A percentile compares a stretch with the other conserved stretches of the same genome.
Conservation (phyloP, 2,329 filamentous ascomycete species). For the Ophiognomonia clavigignenti-juglandacearum region DNA sequence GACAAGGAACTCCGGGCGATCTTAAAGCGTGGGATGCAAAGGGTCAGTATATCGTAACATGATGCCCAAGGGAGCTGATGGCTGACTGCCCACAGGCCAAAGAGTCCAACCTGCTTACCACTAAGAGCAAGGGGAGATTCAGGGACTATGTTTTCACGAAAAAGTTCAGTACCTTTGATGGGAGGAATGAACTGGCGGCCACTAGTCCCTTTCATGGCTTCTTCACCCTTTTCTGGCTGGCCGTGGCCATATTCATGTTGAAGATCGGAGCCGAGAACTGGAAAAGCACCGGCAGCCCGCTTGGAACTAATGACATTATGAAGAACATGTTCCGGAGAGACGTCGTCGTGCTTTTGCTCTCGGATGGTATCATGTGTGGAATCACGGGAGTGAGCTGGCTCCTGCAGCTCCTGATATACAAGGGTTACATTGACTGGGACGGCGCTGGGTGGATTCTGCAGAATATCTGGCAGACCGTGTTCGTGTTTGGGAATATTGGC, state of each 20-base stretch:
- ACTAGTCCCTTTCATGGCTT: slow-evolving; percentile 74
- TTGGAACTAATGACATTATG: slow-evolving; percentile 69
- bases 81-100: slow-evolving; percentile 16
- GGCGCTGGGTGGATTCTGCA: slow-evolving; percentile 68
- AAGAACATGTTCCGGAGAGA: slow-evolving; percentile 57
- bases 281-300: slow-evolving; percentile 59
- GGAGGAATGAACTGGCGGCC: slow-evolving; percentile 59
- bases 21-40: slow-evolving; percentile 26
- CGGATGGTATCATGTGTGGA: slow-evolving; percentile 65
- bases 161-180: slow-evolving; percentile 70
- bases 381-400: slow-evolving; percentile 61
- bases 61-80: slow-evolving; percentile 13
- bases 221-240: slow-evolving; percentile 75
- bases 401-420: slow-evolving; percentile 56
- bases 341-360: slow-evolving; percentile 50
- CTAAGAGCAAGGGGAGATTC: slow-evolving; percentile 29
- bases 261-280: slow-evolving; percentile 66
- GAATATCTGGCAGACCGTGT: slow-evolving; percentile 66
- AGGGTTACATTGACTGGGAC: slow-evolving; percentile 63
- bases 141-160: slow-evolving; percentile 64
- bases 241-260: slow-evolving; percentile 60
- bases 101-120: slow-evolving; percentile 2
- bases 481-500: slow-evolving; percentile 56
- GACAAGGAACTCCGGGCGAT: slow-evolving; percentile 37
- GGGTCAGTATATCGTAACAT: slow-evolving; percentile 12